Evolutionary conservation across 2,329 filamentous ascomycete species (phyloP).

Genomic region (Alternaria triticina): DNA sequence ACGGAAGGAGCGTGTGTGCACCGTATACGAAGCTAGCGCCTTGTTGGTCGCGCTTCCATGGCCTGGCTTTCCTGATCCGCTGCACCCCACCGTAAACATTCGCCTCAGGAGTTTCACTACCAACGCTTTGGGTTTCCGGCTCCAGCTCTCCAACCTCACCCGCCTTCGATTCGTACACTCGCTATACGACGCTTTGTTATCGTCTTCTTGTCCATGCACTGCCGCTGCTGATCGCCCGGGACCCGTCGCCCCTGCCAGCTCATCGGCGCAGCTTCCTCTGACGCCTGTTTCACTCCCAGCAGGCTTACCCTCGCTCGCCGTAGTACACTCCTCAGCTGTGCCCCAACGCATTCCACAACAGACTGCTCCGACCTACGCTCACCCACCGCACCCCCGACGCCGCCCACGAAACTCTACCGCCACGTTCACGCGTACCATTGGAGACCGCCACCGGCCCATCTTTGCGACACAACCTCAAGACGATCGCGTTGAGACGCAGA

Average conservation of each 20-base stretch:
- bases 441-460: background rate
- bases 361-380: background rate
- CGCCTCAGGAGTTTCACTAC: conserved; percentile 19
- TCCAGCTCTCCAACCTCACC: conserved; percentile 1
- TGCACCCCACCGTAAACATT: conserved; percentile 19
- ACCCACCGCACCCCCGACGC: background rate
- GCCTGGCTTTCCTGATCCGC: conserved; percentile 6
- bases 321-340: conserved; percentile 13
- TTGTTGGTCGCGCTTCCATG: conserved; percentile 8
- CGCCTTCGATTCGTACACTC: conserved; percentile 20
- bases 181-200: conserved; percentile 9
- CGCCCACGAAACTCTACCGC: background rate
- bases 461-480: background rate
- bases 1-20: conserved; percentile 14
- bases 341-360: background rate
- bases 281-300: conserved; percentile 25
- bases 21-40: conserved; percentile 22
- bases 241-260: conserved; percentile 25
- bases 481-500: background rate
- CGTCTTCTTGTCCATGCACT: conserved; percentile 1
- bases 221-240: conserved; percentile 12
- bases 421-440: conserved; percentile 3
- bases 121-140: conserved; percentile 6
- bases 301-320: conserved; percentile 24
- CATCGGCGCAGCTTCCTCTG: conserved; percentile 18